Evolutionary conservation across 345 rosid genomes (phyloP), one percentile per base, ranked within the genome.

Genomic region (Raphanus raphanistrum): DNA sequence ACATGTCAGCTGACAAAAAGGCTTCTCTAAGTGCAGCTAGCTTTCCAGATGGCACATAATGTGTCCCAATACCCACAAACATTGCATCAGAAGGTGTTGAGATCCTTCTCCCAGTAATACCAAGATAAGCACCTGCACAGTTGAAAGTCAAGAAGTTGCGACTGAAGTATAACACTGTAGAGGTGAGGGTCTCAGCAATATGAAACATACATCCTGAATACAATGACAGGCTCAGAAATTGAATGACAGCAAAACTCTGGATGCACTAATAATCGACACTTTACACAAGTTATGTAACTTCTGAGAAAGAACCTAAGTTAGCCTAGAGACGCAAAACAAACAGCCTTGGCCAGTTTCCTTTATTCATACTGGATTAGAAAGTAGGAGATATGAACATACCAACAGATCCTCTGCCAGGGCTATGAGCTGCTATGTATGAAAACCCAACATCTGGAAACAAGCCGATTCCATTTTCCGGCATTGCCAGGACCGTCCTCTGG

Each of bases 391-490:
- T 58, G 65, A 83, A 50, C 83, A 43, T 87, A 90, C 98, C 97
- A 80, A 92, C 90, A 63, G 97, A 87, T 79, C 98, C 98, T 83
- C 84, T 91, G 74, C 98, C 98, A 15, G 98, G 98, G 78, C 83
- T 81, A 62, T 89, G 87, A 77, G 98, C 98, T 15, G 97, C 97
- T 63, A 94, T 89, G 66, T 84, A 87, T 31, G 98, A 87, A 84
- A 94, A 94, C 27, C 98, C 98, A 55, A 94, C 97, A 85, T 94
- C 98, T 17, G 98, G 98, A 74, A 92, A 94, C 86, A 94, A 86
- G 78, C 98, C 97, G 31, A 94, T 94, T 72, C 91, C 97, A 75
- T 94, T 94, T 87, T 94, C 98, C 25, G 97, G 98, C 97, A 94
- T 94, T 21, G 98, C 95, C 54, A 94, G 95, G 59, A 94, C 71